Conservation (phyloP, 805 yeast genomes). For the Schwanniomyces vanrijiae region DNA sequence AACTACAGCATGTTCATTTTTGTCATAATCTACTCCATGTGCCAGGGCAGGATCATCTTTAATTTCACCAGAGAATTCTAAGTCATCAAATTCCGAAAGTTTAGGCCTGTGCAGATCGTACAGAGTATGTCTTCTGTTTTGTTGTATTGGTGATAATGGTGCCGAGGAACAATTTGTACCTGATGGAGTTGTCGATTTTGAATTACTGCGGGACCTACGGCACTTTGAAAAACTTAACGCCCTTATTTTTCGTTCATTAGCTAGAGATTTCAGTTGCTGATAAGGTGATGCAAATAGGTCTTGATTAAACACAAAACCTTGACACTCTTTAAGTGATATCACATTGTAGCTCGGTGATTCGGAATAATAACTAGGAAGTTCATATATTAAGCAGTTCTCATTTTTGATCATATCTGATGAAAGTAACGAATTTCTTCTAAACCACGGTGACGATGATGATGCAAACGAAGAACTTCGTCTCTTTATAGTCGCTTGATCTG, state of each 20-base stretch:
- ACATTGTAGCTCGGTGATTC: slow-evolving; percentile 28
- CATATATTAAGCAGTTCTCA: slow-evolving; percentile 57
- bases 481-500: slow-evolving; percentile 11
- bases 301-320: slow-evolving; percentile 77
- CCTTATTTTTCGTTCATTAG: slow-evolving; percentile 31
- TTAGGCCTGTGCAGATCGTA: slow-evolving; percentile 25
- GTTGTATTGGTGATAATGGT: slow-evolving; percentile 2
- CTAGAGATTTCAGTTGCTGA: slow-evolving; percentile 51
- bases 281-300: slow-evolving; percentile 72
- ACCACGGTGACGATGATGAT: slow-evolving; percentile 51
- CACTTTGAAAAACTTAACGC: slow-evolving; percentile 20
- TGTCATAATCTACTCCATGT: slow-evolving; percentile 6
- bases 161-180: slow-evolving; percentile 1
- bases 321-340: slow-evolving; percentile 58
- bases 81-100: slow-evolving; percentile 10
- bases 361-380: slow-evolving; percentile 35
- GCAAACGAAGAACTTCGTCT: slow-evolving; percentile 27
- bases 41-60: slow-evolving; percentile 1
- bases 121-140: slow-evolving; percentile 31
- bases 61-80: neutral
- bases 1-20: slow-evolving; percentile 6
- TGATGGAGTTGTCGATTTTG: slow-evolving; percentile 4
- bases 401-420: slow-evolving; percentile 57
- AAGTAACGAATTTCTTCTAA: slow-evolving; percentile 55
- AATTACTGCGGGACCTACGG: slow-evolving; percentile 6